A percentile compares a stretch with the other conserved stretches of the same genome.
Evolutionary conservation across 73 alveolate genomes (phyloP).

Genomic region (Loxodes magnus): DNA sequence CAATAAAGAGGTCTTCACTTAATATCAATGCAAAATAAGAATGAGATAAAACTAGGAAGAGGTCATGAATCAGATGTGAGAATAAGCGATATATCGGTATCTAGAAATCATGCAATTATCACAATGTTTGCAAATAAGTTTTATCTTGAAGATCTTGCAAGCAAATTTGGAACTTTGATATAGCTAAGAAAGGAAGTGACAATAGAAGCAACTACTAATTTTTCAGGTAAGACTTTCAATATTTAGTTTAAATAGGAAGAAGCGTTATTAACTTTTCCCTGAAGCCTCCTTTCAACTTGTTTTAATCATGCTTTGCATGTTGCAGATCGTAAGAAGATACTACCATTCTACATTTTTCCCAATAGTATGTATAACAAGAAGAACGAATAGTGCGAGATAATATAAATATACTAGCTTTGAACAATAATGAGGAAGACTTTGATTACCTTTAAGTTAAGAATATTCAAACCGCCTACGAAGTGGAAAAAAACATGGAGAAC

Average conservation of each 20-base stretch:
- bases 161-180: slow-evolving; percentile 38
- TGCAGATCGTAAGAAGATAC: too few species aligned
- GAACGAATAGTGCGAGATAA: too few species aligned
- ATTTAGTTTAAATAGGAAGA: slow-evolving; percentile 1
- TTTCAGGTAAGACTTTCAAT: too few species aligned
- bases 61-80: slow-evolving; percentile 47
- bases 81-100: slow-evolving; percentile 25
- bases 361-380: too few species aligned
- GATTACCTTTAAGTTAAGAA: too few species aligned
- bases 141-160: slow-evolving; percentile 23
- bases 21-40: background rate
- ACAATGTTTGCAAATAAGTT: slow-evolving; percentile 14
- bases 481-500: too few species aligned
- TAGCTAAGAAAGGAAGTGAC: slow-evolving; percentile 13
- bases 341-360: too few species aligned
- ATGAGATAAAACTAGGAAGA: slow-evolving; percentile 25
- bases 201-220: background rate
- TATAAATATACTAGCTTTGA: too few species aligned
- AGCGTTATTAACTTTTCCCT: background rate
- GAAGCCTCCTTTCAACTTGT: background rate
- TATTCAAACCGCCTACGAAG: too few species aligned
- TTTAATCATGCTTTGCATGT: background rate
- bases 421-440: too few species aligned
- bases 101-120: slow-evolving; percentile 21
- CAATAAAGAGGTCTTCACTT: background rate